Base-by-base conservation (phyloP, 2,329 filamentous ascomycete species). In the Talaromyces sp. region DNA sequence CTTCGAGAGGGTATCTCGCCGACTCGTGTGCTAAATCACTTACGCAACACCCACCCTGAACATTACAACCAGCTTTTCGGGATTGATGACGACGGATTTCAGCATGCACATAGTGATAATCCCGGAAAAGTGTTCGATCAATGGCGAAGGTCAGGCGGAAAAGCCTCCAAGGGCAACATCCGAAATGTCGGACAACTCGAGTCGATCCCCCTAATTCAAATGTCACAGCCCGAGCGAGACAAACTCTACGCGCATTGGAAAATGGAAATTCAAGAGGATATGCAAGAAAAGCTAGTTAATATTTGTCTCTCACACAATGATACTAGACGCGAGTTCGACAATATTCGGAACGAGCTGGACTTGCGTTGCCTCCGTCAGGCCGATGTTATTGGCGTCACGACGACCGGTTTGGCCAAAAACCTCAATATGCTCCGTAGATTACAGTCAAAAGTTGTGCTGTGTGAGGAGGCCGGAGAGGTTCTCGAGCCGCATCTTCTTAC, bases 341-440 rank as follows among this genome's bases (percentile, higher is more conserved):
- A 56, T 10, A 58, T 69, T 13, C 60, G 62, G 17, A 60, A 66
- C 37, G 69, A 73, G 41, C 36, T 65, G 5, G 62, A 68, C 46
- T 56, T 69, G 22, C 65, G 70, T 6, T 68, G 63, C 53, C 63
- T 75, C 7, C 40, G 61, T 3, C 63, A 69, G 19, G 80, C 80
- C 0, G 70, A 81, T 53, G 71, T 83, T 5, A 79, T 84, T 41
- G 81, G 82, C 0, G 64, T 83, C 3, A 84, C 81, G 0, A 83
- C 81, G 0, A 76, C 75, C 1, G 81, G 81, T 0, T 65, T 84
- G 0, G 81, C 82, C 3, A 67, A 69, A 21, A 73, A 75, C 9
- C 71, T 83, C 2, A 66, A 74, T 0, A 61, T 77, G 11, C 69
- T 84, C 0, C 74, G 73, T n/a, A 69, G 71, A 13, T 63, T 82